Evolutionary conservation across 2,329 filamentous ascomycete genomes (phyloP), one percentile per base, ranked within the genome.

Genomic region (Claviceps cyperi): DNA sequence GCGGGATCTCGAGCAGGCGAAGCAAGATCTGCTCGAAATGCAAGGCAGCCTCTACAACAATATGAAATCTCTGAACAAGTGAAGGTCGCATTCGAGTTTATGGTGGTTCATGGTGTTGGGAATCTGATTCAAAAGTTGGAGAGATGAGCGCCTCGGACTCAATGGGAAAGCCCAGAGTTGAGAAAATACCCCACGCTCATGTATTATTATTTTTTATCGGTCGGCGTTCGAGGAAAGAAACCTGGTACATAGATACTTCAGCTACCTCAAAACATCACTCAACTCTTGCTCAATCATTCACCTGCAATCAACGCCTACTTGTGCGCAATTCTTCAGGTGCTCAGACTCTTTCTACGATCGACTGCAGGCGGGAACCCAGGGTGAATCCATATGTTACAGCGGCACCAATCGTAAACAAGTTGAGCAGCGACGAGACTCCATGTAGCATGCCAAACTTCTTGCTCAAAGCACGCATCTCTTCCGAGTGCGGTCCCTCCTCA

Each of bases 381-480:
- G 83, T 76, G 56, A 86, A 76, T 1, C 88, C 91, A 68, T 97
- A 97, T 58, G 75, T 81, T 3, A 94, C 61, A 41, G 83, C 82
- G 0, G 81, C 80, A 41, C 83, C 64, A 46, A 94, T 74, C 0
- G 80, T 83, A 2, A 76, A 66, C 52, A 97, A 62, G 64, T 96
- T 96, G 19, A 94, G 64, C 53, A 94, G 65, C 28, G 85, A 85
- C 7, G 87, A 94, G 46, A 86, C 69, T 5, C 90, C 87, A 66
- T 98, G 92, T 51, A 95, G 66, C 54, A 77, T 77, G 15, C 78
- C 80, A 65, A 97, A 97, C 55, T 73, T 74, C 68, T 81, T 85
- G 72, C 91, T 94, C 58, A 94, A 66, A 8, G 73, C 74, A 57
- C 79, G 66, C 90, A 97, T 96, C 69, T 91, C 86, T 57, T 82